These are phyloP conservation scores for Bruguiera gymnorhiza DNA, from an alignment of 345 rosid genomes.

Conservation along the genomic window DNA sequence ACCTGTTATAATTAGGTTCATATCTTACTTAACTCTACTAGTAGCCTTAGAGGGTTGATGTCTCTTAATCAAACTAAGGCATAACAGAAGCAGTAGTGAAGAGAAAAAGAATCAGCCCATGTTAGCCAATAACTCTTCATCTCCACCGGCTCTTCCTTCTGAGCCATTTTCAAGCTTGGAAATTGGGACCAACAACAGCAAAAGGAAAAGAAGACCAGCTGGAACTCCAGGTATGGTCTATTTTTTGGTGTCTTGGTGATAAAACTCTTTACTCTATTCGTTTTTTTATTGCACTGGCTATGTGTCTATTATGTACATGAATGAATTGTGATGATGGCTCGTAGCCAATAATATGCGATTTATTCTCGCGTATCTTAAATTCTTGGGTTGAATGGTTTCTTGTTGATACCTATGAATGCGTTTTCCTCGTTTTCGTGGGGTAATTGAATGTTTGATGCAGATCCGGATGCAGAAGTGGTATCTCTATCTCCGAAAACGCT, in stretches of 20 bases:
- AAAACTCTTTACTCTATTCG: no score
- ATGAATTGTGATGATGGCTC: no score
- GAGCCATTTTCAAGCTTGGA: constrained; percentile 44
- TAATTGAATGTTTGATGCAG: constrained; percentile 29
- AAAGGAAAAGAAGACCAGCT: constrained; percentile 77
- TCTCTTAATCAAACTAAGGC: background rate
- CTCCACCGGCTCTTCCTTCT: constrained; percentile 24
- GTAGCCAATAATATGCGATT: no score
- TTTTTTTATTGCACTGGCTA: no score
- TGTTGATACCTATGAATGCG: no score
- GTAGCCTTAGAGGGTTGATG: no score
- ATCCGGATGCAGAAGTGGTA: constrained; percentile 97
- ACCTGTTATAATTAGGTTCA: no score
- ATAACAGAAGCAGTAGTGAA: background rate
- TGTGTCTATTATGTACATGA: no score
- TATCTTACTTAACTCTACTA: no score
- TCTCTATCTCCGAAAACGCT: constrained; percentile 83
- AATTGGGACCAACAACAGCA: constrained; percentile 38
- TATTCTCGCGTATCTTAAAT: no score
- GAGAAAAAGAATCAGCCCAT: constrained; percentile 20
- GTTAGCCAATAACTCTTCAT: constrained; percentile 34
- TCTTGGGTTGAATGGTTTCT: no score
- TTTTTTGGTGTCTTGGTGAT: no score
- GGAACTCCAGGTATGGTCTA: constrained; percentile 71
- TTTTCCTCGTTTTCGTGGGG: background rate